These are phyloP conservation scores for Stentor coeruleus DNA, from an alignment of 73 alveolate species.

Conservation along the genomic window DNA sequence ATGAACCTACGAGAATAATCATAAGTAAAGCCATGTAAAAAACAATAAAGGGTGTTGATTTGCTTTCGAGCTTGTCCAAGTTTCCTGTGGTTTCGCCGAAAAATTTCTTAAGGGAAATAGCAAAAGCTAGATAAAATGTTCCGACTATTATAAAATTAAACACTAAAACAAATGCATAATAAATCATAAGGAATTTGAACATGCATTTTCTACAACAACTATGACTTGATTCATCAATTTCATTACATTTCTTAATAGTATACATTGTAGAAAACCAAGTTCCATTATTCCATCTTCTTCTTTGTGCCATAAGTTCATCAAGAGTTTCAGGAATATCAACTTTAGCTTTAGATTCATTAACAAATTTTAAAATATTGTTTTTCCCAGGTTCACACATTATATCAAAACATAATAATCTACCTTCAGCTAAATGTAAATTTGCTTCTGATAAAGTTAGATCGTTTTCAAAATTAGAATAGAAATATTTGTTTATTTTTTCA, in stretches of 20 bases:
- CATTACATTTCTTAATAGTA: not conserved
- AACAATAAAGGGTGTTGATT: not conserved
- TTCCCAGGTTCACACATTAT: slow-evolving; percentile 24
- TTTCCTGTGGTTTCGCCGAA: not conserved
- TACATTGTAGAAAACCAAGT: slow-evolving; percentile 13
- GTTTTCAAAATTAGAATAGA: not conserved
- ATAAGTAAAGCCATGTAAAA: not conserved
- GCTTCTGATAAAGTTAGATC: slow-evolving; percentile 21
- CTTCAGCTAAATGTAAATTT: slow-evolving; percentile 62
- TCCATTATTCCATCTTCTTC: slow-evolving; percentile 26
- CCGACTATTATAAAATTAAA: not conserved
- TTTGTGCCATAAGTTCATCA: not conserved
- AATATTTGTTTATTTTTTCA: not conserved
- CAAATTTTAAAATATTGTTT: slow-evolving; percentile 21
- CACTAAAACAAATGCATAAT: too few relatives aligned
- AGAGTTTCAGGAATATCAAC: slow-evolving; percentile 25
- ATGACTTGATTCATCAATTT: not conserved
- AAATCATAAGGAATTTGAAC: not conserved
- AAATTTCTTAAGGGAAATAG: not conserved
- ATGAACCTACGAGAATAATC: not conserved
- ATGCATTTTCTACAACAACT: not conserved
- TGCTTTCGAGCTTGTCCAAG: not conserved
- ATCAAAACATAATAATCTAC: slow-evolving; percentile 55
- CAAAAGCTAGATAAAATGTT: not conserved
- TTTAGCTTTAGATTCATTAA: slow-evolving; percentile 39